These are phyloP conservation scores for Lablab purpureus DNA, from an alignment of 306 rosid genomes.

Conservation along the genomic window DNA sequence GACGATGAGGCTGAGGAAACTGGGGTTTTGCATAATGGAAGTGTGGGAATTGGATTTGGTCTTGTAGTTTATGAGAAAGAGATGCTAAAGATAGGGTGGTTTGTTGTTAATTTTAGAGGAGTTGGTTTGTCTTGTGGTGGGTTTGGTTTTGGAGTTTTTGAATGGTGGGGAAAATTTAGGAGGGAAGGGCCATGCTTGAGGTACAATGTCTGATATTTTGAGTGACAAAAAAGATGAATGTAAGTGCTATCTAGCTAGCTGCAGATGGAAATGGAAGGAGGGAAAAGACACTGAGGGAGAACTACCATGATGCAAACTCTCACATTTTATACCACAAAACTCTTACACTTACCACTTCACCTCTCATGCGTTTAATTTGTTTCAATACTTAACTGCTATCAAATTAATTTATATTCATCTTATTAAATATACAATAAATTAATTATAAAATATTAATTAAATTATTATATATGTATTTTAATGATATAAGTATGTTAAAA, in stretches of 20 bases:
- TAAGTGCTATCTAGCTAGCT: not conserved
- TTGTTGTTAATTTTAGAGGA: not conserved
- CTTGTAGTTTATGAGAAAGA: not conserved
- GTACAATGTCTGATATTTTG: conserved; percentile 6
- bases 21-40: conserved; percentile 32
- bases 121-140: not conserved
- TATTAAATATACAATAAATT: too few relatives aligned
- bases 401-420: too few relatives aligned
- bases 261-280: not conserved
- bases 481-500: too few relatives aligned
- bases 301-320: too few relatives aligned
- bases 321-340: too few relatives aligned
- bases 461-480: too few relatives aligned
- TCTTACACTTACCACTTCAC: too few relatives aligned
- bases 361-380: too few relatives aligned
- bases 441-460: too few relatives aligned
- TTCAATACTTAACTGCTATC: too few relatives aligned
- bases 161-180: not conserved
- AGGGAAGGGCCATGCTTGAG: not conserved
- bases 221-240: not conserved
- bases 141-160: not conserved
- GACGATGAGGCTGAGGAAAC: conserved; percentile 22
- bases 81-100: not conserved
- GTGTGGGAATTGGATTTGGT: not conserved
- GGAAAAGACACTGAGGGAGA: not conserved